phyloP scores from a whole-genome alignment of 2,329 filamentous ascomycete species.

The Didymella glomerata region DNA sequence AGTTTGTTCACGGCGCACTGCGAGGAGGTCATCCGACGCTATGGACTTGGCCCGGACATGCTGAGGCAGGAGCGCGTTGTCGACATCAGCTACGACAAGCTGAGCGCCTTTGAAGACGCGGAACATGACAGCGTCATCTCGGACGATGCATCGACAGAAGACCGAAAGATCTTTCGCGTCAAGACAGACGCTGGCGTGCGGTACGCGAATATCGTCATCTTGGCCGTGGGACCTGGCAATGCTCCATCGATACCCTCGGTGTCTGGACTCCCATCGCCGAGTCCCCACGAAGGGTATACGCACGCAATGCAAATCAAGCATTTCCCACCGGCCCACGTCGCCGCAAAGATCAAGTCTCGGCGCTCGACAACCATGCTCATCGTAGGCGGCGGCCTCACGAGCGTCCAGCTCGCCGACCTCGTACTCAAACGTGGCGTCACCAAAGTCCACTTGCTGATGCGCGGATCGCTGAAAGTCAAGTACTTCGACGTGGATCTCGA shows the following conservation, averaged over 20 bases:
- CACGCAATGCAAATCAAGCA: slow-evolving; percentile 71
- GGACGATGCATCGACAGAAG: slow-evolving; percentile 31
- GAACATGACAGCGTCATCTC: slow-evolving; percentile 33
- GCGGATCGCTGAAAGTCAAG: slow-evolving; percentile 69
- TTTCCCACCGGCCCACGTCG: slow-evolving; percentile 65
- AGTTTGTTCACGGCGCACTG: slow-evolving; percentile 56
- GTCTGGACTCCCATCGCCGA: slow-evolving; percentile 49
- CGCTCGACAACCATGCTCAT: slow-evolving; percentile 69
- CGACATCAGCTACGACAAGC: slow-evolving; percentile 67
- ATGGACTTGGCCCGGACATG: slow-evolving; percentile 61
- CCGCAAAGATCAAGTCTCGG: slow-evolving; percentile 59
- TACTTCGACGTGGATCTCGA: slow-evolving; percentile 78
- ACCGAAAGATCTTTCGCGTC: slow-evolving; percentile 70
- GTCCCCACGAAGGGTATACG: slow-evolving; percentile 60
- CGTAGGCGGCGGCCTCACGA: slow-evolving; percentile 79
- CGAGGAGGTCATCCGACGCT: slow-evolving; percentile 50
- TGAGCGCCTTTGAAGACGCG: slow-evolving; percentile 44
- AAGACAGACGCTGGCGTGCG: slow-evolving; percentile 63
- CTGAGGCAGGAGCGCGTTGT: slow-evolving; percentile 68
- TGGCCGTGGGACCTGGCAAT: slow-evolving; percentile 76
- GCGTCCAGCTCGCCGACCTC: slow-evolving; percentile 75
- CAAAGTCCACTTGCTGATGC: slow-evolving; percentile 75
- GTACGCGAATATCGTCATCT: slow-evolving; percentile 69
- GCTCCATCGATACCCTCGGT: slow-evolving; percentile 57
- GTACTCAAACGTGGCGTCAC: slow-evolving; percentile 70